A percentile compares a stretch with the other conserved stretches of the same genome.
Conservation (phyloP, 768 basidiomycete genomes). For the Pleurotus ostreatus region DNA sequence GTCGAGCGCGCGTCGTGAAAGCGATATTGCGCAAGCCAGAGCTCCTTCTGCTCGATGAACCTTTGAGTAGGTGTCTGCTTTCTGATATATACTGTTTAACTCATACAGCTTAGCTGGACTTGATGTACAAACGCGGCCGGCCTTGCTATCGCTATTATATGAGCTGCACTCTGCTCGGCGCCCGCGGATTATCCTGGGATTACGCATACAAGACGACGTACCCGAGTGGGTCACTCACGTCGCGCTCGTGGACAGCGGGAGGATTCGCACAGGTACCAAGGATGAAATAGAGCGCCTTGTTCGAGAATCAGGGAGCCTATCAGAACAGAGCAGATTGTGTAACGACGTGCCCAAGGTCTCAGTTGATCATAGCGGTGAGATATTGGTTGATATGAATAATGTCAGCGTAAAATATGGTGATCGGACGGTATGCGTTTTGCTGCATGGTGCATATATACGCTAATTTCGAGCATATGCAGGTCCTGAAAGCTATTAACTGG, state of each 20-base stretch:
- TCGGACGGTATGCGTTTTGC: slow-evolving; percentile 41
- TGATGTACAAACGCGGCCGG: slow-evolving; percentile 56
- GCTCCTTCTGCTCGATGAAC: slow-evolving; percentile 87
- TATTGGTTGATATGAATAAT: slow-evolving; percentile 56
- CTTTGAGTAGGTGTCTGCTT: slow-evolving; percentile 57
- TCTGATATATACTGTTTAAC: neutral
- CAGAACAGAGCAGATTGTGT: neutral
- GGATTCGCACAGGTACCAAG: slow-evolving; percentile 49
- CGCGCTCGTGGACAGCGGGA: slow-evolving; percentile 45
- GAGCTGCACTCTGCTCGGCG: slow-evolving; percentile 39
- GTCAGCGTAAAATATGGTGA: slow-evolving; percentile 71
- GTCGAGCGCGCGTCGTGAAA: slow-evolving; percentile 78
- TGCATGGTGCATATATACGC: neutral
- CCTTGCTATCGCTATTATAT: slow-evolving; percentile 52
- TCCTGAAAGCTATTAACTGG: slow-evolving; percentile 80
- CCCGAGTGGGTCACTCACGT: slow-evolving; percentile 75
- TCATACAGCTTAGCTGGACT: slow-evolving; percentile 60
- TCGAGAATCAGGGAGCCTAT: neutral
- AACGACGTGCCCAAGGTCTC: too few relatives aligned
- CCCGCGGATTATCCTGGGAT: slow-evolving; percentile 63
- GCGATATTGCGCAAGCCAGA: slow-evolving; percentile 69
- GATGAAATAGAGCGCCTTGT: slow-evolving; percentile 30
- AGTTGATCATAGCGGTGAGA: slow-evolving; percentile 12
- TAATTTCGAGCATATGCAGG: slow-evolving; percentile 33
- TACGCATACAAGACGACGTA: slow-evolving; percentile 66